Conservation (phyloP, 1,139 yeast species). For the Suhomyces bokatorum region DNA sequence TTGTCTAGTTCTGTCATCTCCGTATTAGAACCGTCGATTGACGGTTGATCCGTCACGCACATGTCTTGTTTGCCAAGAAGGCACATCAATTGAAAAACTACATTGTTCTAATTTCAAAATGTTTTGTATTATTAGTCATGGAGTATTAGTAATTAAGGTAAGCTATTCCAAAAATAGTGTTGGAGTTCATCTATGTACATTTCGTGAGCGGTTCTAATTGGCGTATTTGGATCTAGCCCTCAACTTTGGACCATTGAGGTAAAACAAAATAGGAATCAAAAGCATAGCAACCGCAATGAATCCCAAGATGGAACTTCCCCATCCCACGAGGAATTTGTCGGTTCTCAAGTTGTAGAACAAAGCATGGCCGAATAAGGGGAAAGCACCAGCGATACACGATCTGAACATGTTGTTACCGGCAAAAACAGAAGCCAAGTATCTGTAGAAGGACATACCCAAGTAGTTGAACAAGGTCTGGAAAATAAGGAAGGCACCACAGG, state of each 20-base stretch:
- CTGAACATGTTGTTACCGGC: conserved; percentile 57
- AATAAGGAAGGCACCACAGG: conserved; percentile 38
- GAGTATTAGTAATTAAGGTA: no score
- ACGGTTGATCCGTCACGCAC: no score
- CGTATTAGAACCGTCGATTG: no score
- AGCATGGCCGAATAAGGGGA: conserved; percentile 60
- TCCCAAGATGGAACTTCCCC: conserved; percentile 55
- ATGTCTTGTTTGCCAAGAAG: no score
- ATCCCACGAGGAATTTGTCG: conserved; percentile 52
- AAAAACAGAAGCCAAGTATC: conserved; percentile 57
- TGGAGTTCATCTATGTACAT: no score
- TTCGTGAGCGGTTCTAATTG: neutral
- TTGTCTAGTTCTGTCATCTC: no score
- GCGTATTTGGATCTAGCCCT: conserved; percentile 50
- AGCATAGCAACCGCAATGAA: conserved; percentile 44
- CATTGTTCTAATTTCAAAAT: no score
- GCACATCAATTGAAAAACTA: no score
- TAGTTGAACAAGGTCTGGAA: conserved; percentile 44
- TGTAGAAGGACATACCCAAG: conserved; percentile 36
- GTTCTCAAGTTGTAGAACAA: conserved; percentile 47
- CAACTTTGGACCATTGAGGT: conserved; percentile 50
- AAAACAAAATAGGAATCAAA: conserved; percentile 47
- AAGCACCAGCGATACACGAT: conserved; percentile 56
- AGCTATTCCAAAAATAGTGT: no score
- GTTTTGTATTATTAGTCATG: no score